Evolutionary conservation across 1,284 basidiomycete species (phyloP).

Genomic region (Cutaneotrichosporon mucoides): DNA sequence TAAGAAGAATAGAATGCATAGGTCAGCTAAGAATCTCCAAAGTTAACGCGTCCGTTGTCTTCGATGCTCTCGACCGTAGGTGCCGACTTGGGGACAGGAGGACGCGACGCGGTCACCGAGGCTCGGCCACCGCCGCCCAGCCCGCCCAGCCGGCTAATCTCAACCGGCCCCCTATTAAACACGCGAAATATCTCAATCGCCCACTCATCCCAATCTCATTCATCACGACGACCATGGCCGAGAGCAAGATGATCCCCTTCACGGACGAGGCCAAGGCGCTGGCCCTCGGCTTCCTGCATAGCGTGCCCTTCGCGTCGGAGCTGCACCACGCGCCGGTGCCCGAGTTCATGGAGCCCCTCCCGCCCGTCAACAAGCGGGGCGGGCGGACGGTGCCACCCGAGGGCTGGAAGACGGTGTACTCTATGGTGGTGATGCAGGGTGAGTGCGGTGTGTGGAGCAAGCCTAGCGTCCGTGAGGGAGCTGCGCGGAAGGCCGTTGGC

Average conservation of each 20-base stretch:
- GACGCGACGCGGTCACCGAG: too few species aligned
- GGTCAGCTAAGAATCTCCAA: too few species aligned
- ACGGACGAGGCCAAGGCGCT: neutral
- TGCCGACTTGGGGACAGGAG: too few species aligned
- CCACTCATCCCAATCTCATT: neutral
- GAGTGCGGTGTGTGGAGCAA: neutral
- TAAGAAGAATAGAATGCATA: neutral
- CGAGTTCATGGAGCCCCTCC: slow-evolving; percentile 13
- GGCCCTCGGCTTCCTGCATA: neutral
- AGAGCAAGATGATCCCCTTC: slow-evolving; percentile 1
- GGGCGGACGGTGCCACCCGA: slow-evolving; percentile 2
- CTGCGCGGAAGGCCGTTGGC: too few species aligned
- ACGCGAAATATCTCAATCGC: neutral
- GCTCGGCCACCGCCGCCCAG: too few species aligned
- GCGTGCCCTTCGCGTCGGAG: neutral
- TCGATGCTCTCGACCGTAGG: too few species aligned
- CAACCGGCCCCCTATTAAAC: neutral
- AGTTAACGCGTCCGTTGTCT: too few species aligned
- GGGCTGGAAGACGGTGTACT: slow-evolving; percentile 11
- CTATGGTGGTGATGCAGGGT: slow-evolving; percentile 8
- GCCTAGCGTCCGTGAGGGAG: too few species aligned
- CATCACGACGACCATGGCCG: neutral
- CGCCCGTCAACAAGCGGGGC: slow-evolving; percentile 11
- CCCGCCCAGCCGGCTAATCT: too few species aligned
- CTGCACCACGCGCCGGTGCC: slow-evolving; percentile 7